phyloP scores from a whole-genome alignment of 78 protist genomes.

The Planoprotostelium fungivorum region DNA sequence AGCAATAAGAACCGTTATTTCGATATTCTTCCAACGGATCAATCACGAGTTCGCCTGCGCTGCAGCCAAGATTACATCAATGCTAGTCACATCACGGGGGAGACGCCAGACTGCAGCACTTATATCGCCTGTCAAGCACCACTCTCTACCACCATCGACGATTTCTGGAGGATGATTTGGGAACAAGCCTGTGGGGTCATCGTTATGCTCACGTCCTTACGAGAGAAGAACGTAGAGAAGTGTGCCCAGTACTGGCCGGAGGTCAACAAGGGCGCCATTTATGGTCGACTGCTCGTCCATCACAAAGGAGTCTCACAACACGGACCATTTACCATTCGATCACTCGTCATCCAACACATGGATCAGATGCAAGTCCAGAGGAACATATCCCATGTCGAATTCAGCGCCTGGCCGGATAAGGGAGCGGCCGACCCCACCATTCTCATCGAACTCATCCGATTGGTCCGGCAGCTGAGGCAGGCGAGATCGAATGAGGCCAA shows the following conservation, averaged over 20 bases:
- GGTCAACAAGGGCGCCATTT: not conserved
- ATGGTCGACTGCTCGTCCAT: not conserved
- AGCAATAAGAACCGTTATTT: slow-evolving; percentile 11
- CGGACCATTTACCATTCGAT: not conserved
- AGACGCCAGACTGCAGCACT: slow-evolving; percentile 39
- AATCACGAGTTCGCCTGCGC: not conserved
- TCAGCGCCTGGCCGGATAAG: slow-evolving; percentile 69
- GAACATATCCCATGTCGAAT: slow-evolving; percentile 25
- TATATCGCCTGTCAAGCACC: slow-evolving; percentile 66
- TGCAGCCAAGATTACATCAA: slow-evolving; percentile 30
- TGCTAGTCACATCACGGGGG: slow-evolving; percentile 55
- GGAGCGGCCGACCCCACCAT: slow-evolving; percentile 25
- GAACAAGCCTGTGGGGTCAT: slow-evolving; percentile 9
- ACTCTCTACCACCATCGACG: slow-evolving; percentile 30
- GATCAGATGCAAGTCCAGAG: slow-evolving; percentile 9
- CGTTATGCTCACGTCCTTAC: slow-evolving; percentile 51
- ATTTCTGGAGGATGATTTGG: slow-evolving; percentile 69
- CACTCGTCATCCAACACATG: not conserved
- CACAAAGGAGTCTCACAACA: not conserved
- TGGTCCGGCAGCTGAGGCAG: not conserved
- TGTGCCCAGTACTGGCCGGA: slow-evolving; percentile 55
- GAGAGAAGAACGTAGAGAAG: slow-evolving; percentile 16
- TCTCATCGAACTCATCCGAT: not conserved
- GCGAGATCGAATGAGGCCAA: slow-evolving; percentile 8
- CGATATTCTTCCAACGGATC: not conserved